Conservation (phyloP, 805 yeast species). For the Suhomyces kilbournensis region DNA sequence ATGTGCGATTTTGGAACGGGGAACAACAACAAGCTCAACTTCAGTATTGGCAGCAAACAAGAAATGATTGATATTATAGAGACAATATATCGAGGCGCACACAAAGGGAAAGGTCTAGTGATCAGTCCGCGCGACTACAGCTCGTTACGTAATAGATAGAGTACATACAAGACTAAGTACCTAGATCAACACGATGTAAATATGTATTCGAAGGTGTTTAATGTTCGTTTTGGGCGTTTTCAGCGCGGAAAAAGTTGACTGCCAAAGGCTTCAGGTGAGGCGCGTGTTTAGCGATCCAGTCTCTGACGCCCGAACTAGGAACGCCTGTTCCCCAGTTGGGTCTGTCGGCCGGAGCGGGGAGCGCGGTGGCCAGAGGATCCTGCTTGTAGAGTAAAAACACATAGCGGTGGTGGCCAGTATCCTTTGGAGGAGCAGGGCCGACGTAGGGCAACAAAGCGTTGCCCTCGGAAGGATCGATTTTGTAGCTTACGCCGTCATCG, state of each 20-base stretch:
- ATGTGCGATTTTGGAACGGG: slow-evolving; percentile 99
- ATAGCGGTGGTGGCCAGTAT: slow-evolving; percentile 85
- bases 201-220: neutral
- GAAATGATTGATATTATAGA: slow-evolving; percentile 90
- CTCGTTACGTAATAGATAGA: slow-evolving; percentile 11
- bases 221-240: slow-evolving; percentile 37
- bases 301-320: slow-evolving; percentile 74
- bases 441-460: slow-evolving; percentile 51
- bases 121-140: slow-evolving; percentile 75
- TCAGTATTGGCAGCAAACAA: slow-evolving; percentile 69
- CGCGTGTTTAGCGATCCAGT: slow-evolving; percentile 66
- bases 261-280: slow-evolving; percentile 59
- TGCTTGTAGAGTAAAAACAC: slow-evolving; percentile 74
- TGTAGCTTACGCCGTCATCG: slow-evolving; percentile 23
- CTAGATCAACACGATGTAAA: too few species aligned
- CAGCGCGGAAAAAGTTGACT: slow-evolving; percentile 82
- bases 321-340: slow-evolving; percentile 84
- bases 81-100: slow-evolving; percentile 85
- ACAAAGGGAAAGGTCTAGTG: slow-evolving; percentile 89
- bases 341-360: slow-evolving; percentile 50
- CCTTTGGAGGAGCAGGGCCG: slow-evolving; percentile 90
- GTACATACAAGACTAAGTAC: too few species aligned
- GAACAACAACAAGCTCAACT: slow-evolving; percentile 90
- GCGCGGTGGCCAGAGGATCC: slow-evolving; percentile 40
- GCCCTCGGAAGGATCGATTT: slow-evolving; percentile 35